Evolutionary conservation across 345 rosid species (phyloP), one percentile per base, ranked within the genome.

Genomic region (Gynandropsis gynandra): DNA sequence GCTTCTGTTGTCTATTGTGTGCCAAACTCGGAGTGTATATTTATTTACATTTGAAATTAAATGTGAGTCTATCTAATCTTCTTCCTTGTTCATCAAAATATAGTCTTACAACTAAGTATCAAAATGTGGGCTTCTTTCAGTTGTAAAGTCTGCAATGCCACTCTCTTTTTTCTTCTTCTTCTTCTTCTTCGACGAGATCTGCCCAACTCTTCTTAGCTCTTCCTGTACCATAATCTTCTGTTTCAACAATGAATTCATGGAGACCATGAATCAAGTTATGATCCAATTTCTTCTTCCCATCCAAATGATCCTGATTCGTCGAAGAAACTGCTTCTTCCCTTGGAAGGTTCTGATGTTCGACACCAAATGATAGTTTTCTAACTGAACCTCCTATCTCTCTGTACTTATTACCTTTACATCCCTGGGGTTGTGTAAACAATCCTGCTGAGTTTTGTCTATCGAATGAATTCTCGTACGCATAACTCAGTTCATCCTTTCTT

Each of bases 171-270:
- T 69, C 45, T 42, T 62, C 61, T 37, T 60, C 43, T 38, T 80
- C 90, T 43, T 82, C 88, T 59, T 85, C 96, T 66, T 82, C 95
- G 4, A 58, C 92, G 10, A 82, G 75, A 52, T 82, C 97, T 10
- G 87, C 97, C 97, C 93, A 85, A 45, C 85, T 85, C 72, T 76
- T 82, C 61, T 70, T 72, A 32, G 47, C 52, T 33, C 35, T 43
- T 33, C 37, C 45, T 27, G 19, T 5, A 56, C 45, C 8, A 36
- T 17, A 47, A 34, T 58, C 54, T 50, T 48, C 18, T 52, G 43
- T 9, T 53, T 66, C 66, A 0, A 20, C 59, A 45, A 66, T 42
- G 42, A 16, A 66, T 9, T 66, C 66, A 54, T 48, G 71, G 31
- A 66, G 65, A 4, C 16, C 35, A 14, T 54, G 71, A 54, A 66